These are phyloP conservation scores for Bryoglossum gracile DNA, from an alignment of 495 filamentous ascomycete species.

Conservation along the genomic window DNA sequence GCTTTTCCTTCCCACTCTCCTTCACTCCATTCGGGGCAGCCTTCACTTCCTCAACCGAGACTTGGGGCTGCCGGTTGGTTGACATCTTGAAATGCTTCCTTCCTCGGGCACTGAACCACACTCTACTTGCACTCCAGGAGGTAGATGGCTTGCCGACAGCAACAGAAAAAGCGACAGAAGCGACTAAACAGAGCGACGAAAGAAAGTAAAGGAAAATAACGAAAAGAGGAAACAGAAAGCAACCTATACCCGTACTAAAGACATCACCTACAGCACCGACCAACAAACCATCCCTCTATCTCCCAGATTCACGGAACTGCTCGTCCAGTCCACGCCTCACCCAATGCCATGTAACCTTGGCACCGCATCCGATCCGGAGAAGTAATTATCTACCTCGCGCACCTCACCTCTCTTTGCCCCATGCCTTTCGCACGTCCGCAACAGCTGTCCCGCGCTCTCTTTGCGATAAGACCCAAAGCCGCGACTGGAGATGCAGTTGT, in stretches of 20 bases:
- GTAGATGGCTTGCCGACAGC: no score
- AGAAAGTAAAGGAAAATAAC: background rate
- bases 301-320: slow-evolving; percentile 17
- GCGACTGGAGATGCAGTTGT: no score
- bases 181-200: background rate
- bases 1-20: slow-evolving; percentile 14
- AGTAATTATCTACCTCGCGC: background rate
- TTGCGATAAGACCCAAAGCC: no score
- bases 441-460: no score
- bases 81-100: slow-evolving; percentile 20
- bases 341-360: no score
- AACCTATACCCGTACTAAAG: background rate
- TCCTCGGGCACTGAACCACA: no score
- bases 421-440: no score
- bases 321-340: no score
- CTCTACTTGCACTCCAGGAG: no score
- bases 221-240: background rate
- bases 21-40: slow-evolving; percentile 19
- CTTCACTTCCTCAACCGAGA: slow-evolving; percentile 16
- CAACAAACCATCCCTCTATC: background rate
- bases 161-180: no score
- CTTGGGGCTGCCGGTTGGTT: slow-evolving; percentile 21
- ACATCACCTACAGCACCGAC: background rate
- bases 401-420: no score
- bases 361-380: slow-evolving; percentile 2